Evolutionary conservation across 2,329 filamentous ascomycete genomes (phyloP).

Genomic region (Aspergillus ruber): DNA sequence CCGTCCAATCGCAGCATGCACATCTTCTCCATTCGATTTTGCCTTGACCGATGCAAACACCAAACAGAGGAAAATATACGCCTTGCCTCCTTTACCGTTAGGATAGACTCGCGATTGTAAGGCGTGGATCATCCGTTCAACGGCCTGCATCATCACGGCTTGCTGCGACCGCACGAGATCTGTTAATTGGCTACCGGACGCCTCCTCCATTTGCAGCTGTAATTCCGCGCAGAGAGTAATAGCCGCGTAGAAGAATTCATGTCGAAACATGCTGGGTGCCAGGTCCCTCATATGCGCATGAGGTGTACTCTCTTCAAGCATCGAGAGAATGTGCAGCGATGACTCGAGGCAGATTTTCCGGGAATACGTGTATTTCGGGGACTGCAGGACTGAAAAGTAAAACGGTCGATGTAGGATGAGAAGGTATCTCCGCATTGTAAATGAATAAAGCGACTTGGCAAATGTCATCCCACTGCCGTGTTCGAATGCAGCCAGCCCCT

Average conservation of each 20-base stretch:
- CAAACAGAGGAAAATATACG: constrained; percentile 24
- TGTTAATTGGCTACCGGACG: constrained; percentile 12
- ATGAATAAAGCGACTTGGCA: constrained; percentile 40
- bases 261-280: constrained; percentile 29
- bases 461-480: constrained; percentile 19
- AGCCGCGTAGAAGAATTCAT: constrained; percentile 28
- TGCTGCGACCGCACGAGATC: constrained; percentile 28
- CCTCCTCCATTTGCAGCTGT: constrained; percentile 23
- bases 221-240: constrained; percentile 28
- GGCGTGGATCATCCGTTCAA: constrained; percentile 22
- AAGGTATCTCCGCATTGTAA: constrained; percentile 49
- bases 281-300: constrained; percentile 21
- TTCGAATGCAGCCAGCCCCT: constrained; percentile 17
- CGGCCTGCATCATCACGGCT: constrained; percentile 21
- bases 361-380: constrained; percentile 32
- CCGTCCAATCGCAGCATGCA: constrained; percentile 17
- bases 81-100: constrained; percentile 23
- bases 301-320: constrained; percentile 16
- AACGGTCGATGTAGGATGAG: constrained; percentile 48
- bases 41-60: constrained; percentile 26
- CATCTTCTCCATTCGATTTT: constrained; percentile 25
- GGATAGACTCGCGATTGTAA: constrained; percentile 21
- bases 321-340: constrained; percentile 29
- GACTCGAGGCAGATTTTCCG: constrained; percentile 31
- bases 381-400: constrained; percentile 24